These are phyloP conservation scores for Prinsepia uniflora DNA, from an alignment of 306 rosid species.

Conservation along the genomic window DNA sequence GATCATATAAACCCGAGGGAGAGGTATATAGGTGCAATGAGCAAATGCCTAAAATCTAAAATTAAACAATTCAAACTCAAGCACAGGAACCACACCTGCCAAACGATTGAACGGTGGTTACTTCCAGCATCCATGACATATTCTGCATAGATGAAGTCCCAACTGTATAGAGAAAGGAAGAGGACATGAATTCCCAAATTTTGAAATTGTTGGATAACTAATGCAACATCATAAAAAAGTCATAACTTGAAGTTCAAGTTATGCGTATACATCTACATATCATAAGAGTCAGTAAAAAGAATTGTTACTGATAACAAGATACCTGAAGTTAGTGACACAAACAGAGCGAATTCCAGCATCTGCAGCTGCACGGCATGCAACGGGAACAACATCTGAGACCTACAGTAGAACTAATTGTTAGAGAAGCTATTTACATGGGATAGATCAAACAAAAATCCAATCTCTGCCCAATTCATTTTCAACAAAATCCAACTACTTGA, in stretches of 20 bases:
- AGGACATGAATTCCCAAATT: constrained; percentile 3
- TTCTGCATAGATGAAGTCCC: constrained; percentile 99
- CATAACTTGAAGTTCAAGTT: constrained; percentile 19
- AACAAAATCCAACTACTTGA: not conserved
- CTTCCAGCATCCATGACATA: constrained; percentile 95
- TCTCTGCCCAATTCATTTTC: not conserved
- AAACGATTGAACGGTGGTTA: constrained; percentile 85
- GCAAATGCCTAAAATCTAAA: constrained; percentile 1
- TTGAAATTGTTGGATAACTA: constrained; percentile 9
- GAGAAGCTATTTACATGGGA: constrained; percentile 10
- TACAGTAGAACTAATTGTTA: constrained; percentile 21
- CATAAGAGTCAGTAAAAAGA: not conserved
- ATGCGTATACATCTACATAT: constrained; percentile 9
- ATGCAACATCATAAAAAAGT: not conserved
- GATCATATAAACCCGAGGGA: not conserved
- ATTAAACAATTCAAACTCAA: constrained; percentile 13
- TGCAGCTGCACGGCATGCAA: constrained; percentile 94
- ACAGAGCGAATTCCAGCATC: constrained; percentile 97
- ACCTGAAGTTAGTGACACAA: constrained; percentile 97
- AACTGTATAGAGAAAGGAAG: constrained; percentile 46
- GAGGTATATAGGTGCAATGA: not conserved
- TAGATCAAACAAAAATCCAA: not conserved
- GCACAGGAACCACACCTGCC: constrained; percentile 65
- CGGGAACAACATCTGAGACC: constrained; percentile 98
- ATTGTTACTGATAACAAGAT: constrained; percentile 4